Percentiles rank a stretch among this genome's conserved stretches.
These are phyloP conservation scores for Fraxinus anomala DNA, from an alignment of 257 asterid genomes.

Conservation along the genomic window DNA sequence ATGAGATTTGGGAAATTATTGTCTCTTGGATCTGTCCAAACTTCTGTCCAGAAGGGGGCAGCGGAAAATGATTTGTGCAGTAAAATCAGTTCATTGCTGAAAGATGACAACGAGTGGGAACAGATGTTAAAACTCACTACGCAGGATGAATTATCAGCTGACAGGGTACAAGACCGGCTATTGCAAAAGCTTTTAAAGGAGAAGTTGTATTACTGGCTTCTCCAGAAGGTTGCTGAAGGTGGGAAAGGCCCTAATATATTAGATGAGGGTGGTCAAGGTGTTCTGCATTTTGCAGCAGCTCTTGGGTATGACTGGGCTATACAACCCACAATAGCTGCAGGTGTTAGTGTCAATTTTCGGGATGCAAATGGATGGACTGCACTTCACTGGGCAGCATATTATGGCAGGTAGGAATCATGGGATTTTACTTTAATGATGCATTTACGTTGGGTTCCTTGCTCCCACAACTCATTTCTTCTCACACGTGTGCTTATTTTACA, in stretches of 20 bases:
- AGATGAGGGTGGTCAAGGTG: conserved; percentile 87
- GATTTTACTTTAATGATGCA: conserved; percentile 1
- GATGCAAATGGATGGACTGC: conserved; percentile 94
- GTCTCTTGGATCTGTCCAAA: conserved; percentile 52
- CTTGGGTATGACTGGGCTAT: conserved; percentile 90
- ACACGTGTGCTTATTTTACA: conserved; percentile 9
- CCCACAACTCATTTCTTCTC: conserved; percentile 13
- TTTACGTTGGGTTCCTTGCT: conserved; percentile 18
- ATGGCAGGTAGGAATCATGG: conserved; percentile 67
- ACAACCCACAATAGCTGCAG: conserved; percentile 71
- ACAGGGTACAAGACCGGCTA: conserved; percentile 62
- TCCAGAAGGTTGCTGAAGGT: conserved; percentile 70
- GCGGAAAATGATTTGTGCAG: conserved; percentile 45
- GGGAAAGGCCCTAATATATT: conserved; percentile 75
- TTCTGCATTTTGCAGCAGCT: conserved; percentile 85
- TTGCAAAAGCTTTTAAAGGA: conserved; percentile 70
- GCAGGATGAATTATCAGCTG: conserved; percentile 54
- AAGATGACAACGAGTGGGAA: conserved; percentile 75
- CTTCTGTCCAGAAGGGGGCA: conserved; percentile 32
- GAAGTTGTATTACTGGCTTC: conserved; percentile 75
- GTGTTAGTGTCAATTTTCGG: conserved; percentile 79
- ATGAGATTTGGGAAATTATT: conserved; percentile 76
- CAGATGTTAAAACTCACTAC: conserved; percentile 45
- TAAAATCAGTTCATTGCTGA: conserved; percentile 59
- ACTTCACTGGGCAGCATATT: conserved; percentile 94